Evolutionary conservation across 1,139 yeast species (phyloP), one percentile per base, ranked within the genome.

Genomic region (Lodderomyces oxycetoniae): DNA sequence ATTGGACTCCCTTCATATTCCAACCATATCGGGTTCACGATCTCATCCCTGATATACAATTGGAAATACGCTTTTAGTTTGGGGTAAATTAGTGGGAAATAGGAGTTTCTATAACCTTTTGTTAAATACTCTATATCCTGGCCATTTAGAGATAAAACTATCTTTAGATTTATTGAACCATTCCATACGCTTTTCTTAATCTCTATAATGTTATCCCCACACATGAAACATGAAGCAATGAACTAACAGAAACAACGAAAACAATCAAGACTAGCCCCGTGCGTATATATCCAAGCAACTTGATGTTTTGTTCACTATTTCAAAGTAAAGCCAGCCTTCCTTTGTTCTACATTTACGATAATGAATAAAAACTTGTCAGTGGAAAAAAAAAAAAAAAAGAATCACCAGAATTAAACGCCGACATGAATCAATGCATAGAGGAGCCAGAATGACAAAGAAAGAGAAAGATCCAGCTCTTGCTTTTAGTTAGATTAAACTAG

Each of bases 1-100:
- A 88, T 40, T 0, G 93, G 87, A 1, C 66, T 75, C 4, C 63
- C 71, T 20, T 79, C 79, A 48, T 63, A 74, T 44, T 77, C 87
- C 33, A 87, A 64, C 95, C 95, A 87, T 0, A 67, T 48, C 9
- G 29, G 24, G 7, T 11, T 12, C 6, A 30, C 19, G 7, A 11
- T 26, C 6, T 16, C n/a, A 61, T 58, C 33, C 55, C n/a, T 36
- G 55, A 15, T 57, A 57, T n/a, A 62, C 54, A 28, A 55, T 49
- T 32, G 23, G 43, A 81, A 74, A 49, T 66, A 79, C 2, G 45
- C 43, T 3, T 70, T 46, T 0, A 83, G 57, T 5, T 49, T 46
- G 0, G 61, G 57, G 31, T 71, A 63, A 38, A 70, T 63, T 2
- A 65, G 36, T 3, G 86, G 80, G 25, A 86, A 55, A 51, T 84